These are phyloP conservation scores for Hypholoma sublateritium DNA, from an alignment of 768 basidiomycete species.

Conservation along the genomic window DNA sequence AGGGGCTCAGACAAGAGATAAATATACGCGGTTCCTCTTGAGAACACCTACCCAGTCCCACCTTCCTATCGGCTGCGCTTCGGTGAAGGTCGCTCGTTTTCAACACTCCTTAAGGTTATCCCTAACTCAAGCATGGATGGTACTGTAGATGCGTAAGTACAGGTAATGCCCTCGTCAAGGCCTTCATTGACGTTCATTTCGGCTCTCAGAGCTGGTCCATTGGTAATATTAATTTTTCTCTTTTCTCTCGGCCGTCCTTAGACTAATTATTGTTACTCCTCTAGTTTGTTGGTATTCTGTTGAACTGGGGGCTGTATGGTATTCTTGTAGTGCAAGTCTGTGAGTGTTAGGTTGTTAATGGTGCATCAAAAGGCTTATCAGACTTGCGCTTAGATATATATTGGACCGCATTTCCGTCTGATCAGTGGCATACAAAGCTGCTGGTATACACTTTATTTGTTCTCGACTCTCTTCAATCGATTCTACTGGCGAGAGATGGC, in stretches of 20 bases:
- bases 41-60: background rate
- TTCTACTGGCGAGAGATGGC: constrained; percentile 2
- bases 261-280: background rate
- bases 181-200: background rate
- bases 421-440: constrained; percentile 6
- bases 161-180: background rate
- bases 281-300: constrained; percentile 6
- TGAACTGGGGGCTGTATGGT: constrained; percentile 6
- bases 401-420: constrained; percentile 8
- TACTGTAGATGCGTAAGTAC: constrained; percentile 1
- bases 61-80: background rate
- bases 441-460: constrained; percentile 1
- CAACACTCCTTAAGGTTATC: constrained; percentile 1
- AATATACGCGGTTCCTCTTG: constrained; percentile 1
- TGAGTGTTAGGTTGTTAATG: background rate
- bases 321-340: constrained; percentile 6
- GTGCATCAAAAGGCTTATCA: too few relatives aligned
- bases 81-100: constrained; percentile 1
- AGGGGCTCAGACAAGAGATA: background rate
- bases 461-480: constrained; percentile 5
- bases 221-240: background rate
- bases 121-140: background rate
- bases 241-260: background rate
- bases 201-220: background rate
- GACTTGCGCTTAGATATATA: constrained; percentile 1